These are phyloP conservation scores for Zygosaccharomyces rouxii DNA, from an alignment of 805 yeast genomes.

Conservation along the genomic window DNA sequence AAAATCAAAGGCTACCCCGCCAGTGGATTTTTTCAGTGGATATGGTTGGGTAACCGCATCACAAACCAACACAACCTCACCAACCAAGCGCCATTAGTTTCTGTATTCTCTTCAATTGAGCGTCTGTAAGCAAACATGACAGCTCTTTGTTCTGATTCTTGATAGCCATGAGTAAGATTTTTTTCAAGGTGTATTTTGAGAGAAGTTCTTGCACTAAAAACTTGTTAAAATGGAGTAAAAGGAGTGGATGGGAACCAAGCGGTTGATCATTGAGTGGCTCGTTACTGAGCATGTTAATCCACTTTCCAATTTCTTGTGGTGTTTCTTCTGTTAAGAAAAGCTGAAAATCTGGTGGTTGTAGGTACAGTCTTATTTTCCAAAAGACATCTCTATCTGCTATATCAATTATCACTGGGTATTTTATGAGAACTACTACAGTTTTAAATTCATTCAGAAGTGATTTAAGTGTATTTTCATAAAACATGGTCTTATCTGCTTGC, in stretches of 20 bases:
- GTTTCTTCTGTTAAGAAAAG: conserved; percentile 7
- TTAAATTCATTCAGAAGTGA: conserved; percentile 17
- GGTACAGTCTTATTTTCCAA: conserved; percentile 23
- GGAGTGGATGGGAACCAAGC: neutral
- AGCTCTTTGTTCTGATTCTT: neutral
- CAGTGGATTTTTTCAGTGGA: neutral
- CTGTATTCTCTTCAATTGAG: conserved; percentile 5
- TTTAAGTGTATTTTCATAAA: conserved; percentile 13
- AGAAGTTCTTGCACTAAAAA: conserved; percentile 7
- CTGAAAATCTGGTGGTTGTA: conserved; percentile 10
- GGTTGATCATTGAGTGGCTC: neutral
- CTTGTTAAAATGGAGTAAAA: conserved; percentile 6
- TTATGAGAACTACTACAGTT: conserved; percentile 17
- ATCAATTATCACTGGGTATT: conserved; percentile 13
- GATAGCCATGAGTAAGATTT: conserved; percentile 3
- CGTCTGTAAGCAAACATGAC: neutral
- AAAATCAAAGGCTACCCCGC: conserved; percentile 2
- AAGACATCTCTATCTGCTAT: conserved; percentile 20
- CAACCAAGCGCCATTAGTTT: conserved; percentile 6
- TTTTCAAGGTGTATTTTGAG: neutral
- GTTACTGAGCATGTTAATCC: conserved; percentile 6
- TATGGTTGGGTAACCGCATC: conserved; percentile 5
- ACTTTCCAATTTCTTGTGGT: conserved; percentile 3
- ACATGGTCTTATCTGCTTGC: conserved; percentile 6
- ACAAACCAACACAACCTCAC: neutral